Base-by-base conservation (phyloP, 768 basidiomycete genomes). In the Chalciporus sphaerocephalus region DNA sequence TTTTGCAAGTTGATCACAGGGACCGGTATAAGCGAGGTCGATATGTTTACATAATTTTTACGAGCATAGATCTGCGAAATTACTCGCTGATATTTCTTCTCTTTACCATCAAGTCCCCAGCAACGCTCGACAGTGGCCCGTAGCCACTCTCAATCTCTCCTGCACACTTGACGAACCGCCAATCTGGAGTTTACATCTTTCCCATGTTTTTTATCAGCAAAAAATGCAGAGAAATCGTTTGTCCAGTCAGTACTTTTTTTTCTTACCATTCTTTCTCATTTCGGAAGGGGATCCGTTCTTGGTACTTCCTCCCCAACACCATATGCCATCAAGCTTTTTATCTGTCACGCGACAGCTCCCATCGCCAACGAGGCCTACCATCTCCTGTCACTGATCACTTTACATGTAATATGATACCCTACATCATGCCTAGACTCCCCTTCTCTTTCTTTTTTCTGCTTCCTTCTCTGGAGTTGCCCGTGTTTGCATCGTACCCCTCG, bases 151-250 rank as follows among this genome's bases (percentile, higher is more conserved):
- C 42, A 40, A 51, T 18, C 36, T 16, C 51, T 45, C 38, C 18
- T 46, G 44, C 20, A 51, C 56, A 47, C 48, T 38, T 58, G 56
- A 50, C 48, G 41, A 49, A 25, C 39, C 60, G n/a, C 53, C 66
- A 68, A 67, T 65, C 66, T 68, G 66, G 66, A 68, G 59, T 51
- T 54, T 44, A 56, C 42, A 65, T 51, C 50, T 48, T 56, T 51
- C 57, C 62, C 55, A 68, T 68, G 66, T 69, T 61, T 57, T 67
- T 67, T 69, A 39, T 48, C 40, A 37, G 38, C 43, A 17, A 63
- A 61, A 69, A 53, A 69, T 69, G 68, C 60, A 56, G 46, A 66
- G 53, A 69, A 67, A 65, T 63, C 67, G 68, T 56, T 53, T 58
- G 50, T 57, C 58, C 53, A 52, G 65, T 66, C 47, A 45, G 68